Evolutionary conservation across 768 basidiomycete species (phyloP).

Genomic region (Russula foetens): DNA sequence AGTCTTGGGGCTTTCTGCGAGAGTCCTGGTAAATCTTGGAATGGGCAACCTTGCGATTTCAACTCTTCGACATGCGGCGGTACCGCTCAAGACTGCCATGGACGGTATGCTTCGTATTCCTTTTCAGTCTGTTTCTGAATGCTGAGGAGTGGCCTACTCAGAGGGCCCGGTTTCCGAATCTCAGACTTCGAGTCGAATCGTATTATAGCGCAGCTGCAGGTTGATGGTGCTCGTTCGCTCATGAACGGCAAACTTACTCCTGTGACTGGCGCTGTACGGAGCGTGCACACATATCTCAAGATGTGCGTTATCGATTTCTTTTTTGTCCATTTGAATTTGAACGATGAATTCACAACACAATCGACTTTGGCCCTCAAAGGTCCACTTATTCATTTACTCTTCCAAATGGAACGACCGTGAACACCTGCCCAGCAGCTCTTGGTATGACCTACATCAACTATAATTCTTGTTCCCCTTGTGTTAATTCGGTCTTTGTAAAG

Average conservation of each 20-base stretch:
- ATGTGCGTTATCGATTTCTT: constrained; percentile 41
- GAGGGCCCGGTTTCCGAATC: constrained; percentile 67
- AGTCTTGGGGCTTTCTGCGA: constrained; percentile 70
- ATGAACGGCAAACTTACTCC: constrained; percentile 42
- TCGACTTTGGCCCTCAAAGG: constrained; percentile 30
- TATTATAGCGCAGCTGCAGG: constrained; percentile 64
- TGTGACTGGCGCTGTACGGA: constrained; percentile 54
- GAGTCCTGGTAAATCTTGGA: constrained; percentile 57
- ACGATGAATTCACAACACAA: not conserved
- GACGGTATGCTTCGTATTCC: constrained; percentile 38
- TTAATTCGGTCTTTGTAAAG: constrained; percentile 28
- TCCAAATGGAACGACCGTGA: constrained; percentile 55
- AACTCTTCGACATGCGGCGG: constrained; percentile 72
- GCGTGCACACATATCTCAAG: constrained; percentile 60
- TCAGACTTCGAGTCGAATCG: constrained; percentile 72
- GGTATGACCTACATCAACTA: constrained; percentile 35
- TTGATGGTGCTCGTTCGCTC: constrained; percentile 55
- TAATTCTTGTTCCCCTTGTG: constrained; percentile 2
- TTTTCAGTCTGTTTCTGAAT: not conserved
- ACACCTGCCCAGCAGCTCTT: constrained; percentile 73
- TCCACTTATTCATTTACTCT: constrained; percentile 54
- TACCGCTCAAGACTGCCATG: constrained; percentile 58
- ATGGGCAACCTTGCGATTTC: constrained; percentile 62
- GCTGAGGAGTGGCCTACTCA: constrained; percentile 22
- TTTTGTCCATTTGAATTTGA: not conserved